These are phyloP conservation scores for Solanum gandarillasii DNA, from an alignment of 257 asterid species.

Conservation along the genomic window DNA sequence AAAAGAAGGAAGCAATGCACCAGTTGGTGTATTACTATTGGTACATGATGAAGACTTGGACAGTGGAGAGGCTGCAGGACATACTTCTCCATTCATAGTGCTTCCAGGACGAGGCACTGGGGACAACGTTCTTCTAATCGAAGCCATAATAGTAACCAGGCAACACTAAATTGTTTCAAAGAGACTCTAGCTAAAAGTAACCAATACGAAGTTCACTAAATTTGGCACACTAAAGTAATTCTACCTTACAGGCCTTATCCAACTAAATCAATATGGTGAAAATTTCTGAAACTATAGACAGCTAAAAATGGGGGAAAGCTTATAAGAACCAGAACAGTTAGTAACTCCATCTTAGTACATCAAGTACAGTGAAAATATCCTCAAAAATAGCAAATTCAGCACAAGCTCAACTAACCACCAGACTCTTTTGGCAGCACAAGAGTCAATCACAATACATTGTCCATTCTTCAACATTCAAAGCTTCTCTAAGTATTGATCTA, in stretches of 20 bases:
- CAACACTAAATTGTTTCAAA: not conserved
- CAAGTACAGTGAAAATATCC: not conserved
- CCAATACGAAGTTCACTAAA: not conserved
- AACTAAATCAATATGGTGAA: not conserved
- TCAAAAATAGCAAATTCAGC: not conserved
- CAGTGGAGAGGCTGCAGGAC: conserved; percentile 47
- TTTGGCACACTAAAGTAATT: not conserved
- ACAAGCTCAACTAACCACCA: not conserved
- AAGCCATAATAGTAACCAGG: conserved; percentile 40
- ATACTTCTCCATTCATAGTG: conserved; percentile 42
- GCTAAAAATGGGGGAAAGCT: not conserved
- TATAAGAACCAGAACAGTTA: not conserved
- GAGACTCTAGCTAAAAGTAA: not conserved
- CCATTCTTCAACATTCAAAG: not conserved
- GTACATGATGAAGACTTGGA: conserved; percentile 48
- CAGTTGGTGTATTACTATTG: conserved; percentile 28
- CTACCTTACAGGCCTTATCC: not conserved
- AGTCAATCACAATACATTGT: not conserved
- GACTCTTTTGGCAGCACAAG: not conserved
- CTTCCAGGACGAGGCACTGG: conserved; percentile 50
- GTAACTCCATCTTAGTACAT: not conserved
- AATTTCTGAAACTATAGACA: not conserved
- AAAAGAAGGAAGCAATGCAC: conserved; percentile 20
- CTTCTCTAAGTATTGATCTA: not conserved
- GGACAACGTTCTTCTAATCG: conserved; percentile 55